Conservation (phyloP, 345 rosid species). For the Corchorus olitorius region DNA sequence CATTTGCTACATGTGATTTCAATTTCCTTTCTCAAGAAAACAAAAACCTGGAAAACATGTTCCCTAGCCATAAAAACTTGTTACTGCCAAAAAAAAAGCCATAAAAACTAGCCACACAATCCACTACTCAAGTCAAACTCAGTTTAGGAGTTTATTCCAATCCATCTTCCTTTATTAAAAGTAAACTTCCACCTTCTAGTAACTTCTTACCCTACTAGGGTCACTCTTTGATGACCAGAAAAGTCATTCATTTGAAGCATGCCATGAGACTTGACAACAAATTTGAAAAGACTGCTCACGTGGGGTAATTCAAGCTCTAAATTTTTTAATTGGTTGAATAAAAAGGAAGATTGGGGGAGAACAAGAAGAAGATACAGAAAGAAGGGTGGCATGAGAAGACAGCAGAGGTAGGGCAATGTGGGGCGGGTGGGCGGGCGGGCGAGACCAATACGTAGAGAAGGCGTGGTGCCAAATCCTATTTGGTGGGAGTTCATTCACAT, state of each 20-base stretch:
- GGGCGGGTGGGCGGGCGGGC: neutral
- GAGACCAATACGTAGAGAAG: conserved; percentile 12
- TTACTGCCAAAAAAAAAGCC: no score
- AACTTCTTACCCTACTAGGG: neutral
- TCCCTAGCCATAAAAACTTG: neutral
- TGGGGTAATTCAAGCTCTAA: conserved; percentile 15
- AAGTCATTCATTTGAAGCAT: neutral
- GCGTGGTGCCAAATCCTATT: conserved; percentile 21
- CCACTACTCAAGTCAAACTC: neutral
- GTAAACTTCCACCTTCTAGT: neutral
- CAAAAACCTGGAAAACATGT: neutral
- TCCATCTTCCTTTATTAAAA: neutral
- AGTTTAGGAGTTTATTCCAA: neutral
- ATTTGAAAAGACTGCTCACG: conserved; percentile 18
- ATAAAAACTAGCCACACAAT: neutral
- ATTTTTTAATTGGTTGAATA: conserved; percentile 10
- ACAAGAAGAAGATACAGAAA: conserved; percentile 8
- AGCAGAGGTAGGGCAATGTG: conserved; percentile 9
- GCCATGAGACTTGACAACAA: neutral
- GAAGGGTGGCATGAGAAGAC: conserved; percentile 2
- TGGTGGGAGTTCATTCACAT: conserved; percentile 16
- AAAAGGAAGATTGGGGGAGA: conserved; percentile 18
- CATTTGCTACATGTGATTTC: neutral
- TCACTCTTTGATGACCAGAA: neutral
- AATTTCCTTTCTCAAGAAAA: neutral